These are phyloP conservation scores for Adiantum capillusveneris DNA, from an alignment of 75 land plant species.

Conservation along the genomic window DNA sequence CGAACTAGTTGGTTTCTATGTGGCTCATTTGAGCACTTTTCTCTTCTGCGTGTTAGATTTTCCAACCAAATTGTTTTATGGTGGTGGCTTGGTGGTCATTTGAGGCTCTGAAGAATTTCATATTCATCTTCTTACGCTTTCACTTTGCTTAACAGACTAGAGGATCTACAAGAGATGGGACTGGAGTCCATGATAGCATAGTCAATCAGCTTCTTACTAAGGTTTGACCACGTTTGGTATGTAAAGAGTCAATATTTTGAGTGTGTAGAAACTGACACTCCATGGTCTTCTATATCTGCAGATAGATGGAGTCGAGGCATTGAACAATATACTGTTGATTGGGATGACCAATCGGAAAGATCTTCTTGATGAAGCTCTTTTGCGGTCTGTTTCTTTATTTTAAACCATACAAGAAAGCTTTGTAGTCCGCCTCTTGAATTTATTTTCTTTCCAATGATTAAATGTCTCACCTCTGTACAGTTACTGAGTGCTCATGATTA, in stretches of 20 bases:
- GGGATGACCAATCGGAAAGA: constrained; percentile 99
- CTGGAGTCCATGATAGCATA: constrained; percentile 98
- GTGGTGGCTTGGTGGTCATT: no score
- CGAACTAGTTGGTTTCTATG: background rate
- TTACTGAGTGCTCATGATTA: no score
- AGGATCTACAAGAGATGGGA: constrained; percentile 96
- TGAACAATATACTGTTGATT: constrained; percentile 93
- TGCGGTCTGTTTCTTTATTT: constrained; percentile 77
- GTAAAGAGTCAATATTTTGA: background rate
- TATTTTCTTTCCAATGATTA: no score
- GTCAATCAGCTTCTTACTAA: constrained; percentile 98
- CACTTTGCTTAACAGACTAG: constrained; percentile 43
- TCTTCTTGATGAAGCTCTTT: constrained; percentile 90
- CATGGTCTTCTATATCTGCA: constrained; percentile 10
- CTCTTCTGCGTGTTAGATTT: no score
- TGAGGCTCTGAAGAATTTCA: background rate
- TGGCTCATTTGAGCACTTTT: background rate
- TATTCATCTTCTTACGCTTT: background rate
- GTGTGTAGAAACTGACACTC: background rate
- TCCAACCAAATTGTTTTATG: no score
- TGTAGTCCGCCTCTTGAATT: no score
- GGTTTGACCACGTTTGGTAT: constrained; percentile 24
- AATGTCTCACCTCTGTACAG: background rate
- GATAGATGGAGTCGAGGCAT: constrained; percentile 98
- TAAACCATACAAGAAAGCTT: no score